Evolutionary conservation across 164 flowering plant species (phyloP).

Genomic region (Vitis rupestris): DNA sequence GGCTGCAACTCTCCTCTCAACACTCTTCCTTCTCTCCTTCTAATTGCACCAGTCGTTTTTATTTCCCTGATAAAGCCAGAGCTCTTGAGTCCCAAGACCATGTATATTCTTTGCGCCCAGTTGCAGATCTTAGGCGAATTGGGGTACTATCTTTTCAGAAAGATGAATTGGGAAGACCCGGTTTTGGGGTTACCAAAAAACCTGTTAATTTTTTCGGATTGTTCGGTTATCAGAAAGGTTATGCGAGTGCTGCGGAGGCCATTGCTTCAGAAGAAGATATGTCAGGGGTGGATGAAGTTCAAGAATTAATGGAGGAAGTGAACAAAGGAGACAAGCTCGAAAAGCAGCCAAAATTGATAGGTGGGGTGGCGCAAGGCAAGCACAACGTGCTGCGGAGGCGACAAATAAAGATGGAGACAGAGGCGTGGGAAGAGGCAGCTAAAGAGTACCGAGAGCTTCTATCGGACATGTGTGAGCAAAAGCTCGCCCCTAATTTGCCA

Average conservation of each 20-base stretch:
- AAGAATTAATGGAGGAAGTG: conserved; percentile 35
- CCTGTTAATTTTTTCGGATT: conserved; percentile 12
- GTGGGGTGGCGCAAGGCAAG: conserved; percentile 38
- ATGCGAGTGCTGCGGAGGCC: conserved; percentile 50
- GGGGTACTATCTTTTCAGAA: conserved; percentile 1
- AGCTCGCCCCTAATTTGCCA: conserved; percentile 72
- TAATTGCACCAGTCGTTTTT: conserved; percentile 1
- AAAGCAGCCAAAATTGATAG: conserved; percentile 26
- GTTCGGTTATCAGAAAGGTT: conserved; percentile 19
- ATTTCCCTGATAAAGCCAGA: conserved; percentile 16
- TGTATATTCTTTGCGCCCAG: neutral
- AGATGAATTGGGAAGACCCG: conserved; percentile 5
- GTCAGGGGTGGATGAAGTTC: conserved; percentile 41
- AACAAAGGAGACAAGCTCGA: conserved; percentile 15
- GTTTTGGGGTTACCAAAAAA: neutral
- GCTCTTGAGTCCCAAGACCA: conserved; percentile 3
- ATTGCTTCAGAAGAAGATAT: conserved; percentile 44
- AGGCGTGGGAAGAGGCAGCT: conserved; percentile 71
- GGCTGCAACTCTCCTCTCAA: conserved; percentile 13
- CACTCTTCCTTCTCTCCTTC: conserved; percentile 4
- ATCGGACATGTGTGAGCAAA: conserved; percentile 66
- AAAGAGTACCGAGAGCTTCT: conserved; percentile 62
- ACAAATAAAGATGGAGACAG: conserved; percentile 65
- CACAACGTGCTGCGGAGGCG: conserved; percentile 38
- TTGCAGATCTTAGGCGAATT: conserved; percentile 6